Percentiles rank a stretch among this genome's conserved stretches.
These are phyloP conservation scores for Punctularia strigosozonata DNA, from an alignment of 768 basidiomycete genomes.

Conservation along the genomic window DNA sequence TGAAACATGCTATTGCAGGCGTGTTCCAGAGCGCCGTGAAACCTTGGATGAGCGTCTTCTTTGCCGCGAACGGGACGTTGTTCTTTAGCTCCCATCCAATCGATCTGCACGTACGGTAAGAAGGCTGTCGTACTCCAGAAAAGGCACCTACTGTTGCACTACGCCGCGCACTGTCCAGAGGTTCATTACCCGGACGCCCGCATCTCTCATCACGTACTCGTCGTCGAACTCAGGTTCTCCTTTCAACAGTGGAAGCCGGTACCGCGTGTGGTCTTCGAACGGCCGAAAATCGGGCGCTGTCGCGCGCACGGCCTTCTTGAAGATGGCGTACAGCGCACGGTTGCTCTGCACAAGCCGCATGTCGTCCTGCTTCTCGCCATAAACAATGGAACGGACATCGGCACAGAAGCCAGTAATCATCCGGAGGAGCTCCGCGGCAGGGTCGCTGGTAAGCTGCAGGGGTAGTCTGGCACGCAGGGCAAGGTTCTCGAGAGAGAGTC, in stretches of 20 bases:
- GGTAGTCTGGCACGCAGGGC: conserved; percentile 30
- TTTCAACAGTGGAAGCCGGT: conserved; percentile 4
- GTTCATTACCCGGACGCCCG: conserved; percentile 18
- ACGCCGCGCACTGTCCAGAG: conserved; percentile 21
- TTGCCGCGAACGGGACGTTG: conserved; percentile 29
- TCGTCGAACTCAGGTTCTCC: conserved; percentile 2
- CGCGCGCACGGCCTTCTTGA: conserved; percentile 22
- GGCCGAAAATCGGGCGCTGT: conserved; percentile 33
- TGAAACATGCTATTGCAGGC: conserved; percentile 24
- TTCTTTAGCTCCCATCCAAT: conserved; percentile 31
- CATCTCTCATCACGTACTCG: conserved; percentile 1
- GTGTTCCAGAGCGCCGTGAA: conserved; percentile 24
- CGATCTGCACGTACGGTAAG: conserved; percentile 21
- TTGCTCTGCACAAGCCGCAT: conserved; percentile 26
- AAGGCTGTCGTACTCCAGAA: no score
- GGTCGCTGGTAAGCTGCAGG: conserved; percentile 21
- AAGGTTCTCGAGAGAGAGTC: conserved; percentile 23
- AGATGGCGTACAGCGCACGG: conserved; percentile 18
- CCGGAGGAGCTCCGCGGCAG: conserved; percentile 32
- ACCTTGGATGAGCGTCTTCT: conserved; percentile 20
- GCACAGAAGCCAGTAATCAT: conserved; percentile 34
- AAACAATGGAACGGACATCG: conserved; percentile 20
- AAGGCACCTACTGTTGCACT: conserved; percentile 21
- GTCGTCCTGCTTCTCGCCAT: conserved; percentile 20
- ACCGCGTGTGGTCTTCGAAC: conserved; percentile 9